Evolutionary conservation across 495 filamentous ascomycete genomes (phyloP).

Genomic region (Penicillium cataractarum): DNA sequence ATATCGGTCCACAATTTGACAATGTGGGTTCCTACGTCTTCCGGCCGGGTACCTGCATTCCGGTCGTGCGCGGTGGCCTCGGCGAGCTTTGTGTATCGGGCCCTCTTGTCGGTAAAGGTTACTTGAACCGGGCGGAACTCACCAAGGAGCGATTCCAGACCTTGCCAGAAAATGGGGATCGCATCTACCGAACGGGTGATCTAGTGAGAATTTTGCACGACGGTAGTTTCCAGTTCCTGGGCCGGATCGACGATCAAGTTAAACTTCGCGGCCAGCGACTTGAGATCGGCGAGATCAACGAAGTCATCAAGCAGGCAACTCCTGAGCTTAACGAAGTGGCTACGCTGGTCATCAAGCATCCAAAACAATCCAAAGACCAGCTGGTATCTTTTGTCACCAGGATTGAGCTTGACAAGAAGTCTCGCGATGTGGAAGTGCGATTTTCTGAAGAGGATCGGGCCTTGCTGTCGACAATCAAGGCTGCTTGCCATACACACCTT

Average conservation of each 20-base stretch:
- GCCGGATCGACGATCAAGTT: conserved; percentile 75
- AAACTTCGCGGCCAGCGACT: conserved; percentile 79
- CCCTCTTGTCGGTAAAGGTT: conserved; percentile 83
- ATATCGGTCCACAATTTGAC: conserved; percentile 82
- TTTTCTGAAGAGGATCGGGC: conserved; percentile 15
- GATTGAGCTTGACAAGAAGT: conserved; percentile 17
- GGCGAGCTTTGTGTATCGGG: conserved; percentile 90
- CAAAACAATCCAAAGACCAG: conserved; percentile 45
- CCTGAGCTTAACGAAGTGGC: conserved; percentile 40
- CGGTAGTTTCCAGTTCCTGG: conserved; percentile 64
- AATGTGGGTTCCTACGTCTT: conserved; percentile 84
- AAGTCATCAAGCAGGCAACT: conserved; percentile 48
- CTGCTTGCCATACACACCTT: conserved; percentile 43
- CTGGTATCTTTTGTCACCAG: conserved; percentile 45
- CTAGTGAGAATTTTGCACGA: conserved; percentile 50
- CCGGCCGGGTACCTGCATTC: conserved; percentile 64
- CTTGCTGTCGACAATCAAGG: conserved; percentile 33
- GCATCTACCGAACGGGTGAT: conserved; percentile 55
- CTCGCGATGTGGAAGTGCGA: conserved; percentile 18
- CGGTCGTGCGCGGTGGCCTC: conserved; percentile 75
- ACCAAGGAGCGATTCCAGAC: conserved; percentile 43
- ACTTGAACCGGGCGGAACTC: conserved; percentile 72
- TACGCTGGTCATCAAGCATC: conserved; percentile 48
- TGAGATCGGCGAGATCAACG: conserved; percentile 75
- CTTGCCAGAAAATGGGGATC: conserved; percentile 38